Evolutionary conservation across 2,329 filamentous ascomycete species (phyloP).

Genomic region (Fusarium agapanthi): DNA sequence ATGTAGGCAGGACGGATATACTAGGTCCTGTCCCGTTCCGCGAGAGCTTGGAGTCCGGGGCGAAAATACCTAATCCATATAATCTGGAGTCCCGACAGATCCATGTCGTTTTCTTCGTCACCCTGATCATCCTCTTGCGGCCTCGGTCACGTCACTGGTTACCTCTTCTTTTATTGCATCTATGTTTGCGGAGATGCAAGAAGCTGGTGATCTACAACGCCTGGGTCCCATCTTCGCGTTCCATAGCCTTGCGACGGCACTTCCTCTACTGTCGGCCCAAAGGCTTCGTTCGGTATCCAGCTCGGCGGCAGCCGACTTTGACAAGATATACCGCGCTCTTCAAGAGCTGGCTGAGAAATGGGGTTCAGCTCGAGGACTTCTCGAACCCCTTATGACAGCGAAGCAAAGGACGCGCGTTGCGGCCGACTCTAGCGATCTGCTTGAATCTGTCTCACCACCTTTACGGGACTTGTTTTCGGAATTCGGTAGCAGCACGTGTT

Average conservation of each 20-base stretch:
- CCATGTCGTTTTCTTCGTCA: not conserved
- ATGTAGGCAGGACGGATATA: not conserved
- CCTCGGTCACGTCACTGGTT: not conserved
- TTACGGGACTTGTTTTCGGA: not conserved
- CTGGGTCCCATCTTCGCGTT: not conserved
- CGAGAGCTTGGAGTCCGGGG: not conserved
- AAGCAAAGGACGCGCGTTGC: not conserved
- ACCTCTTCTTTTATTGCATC: not conserved
- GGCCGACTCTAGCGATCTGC: not conserved
- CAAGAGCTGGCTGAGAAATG: not conserved
- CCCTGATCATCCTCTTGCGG: not conserved
- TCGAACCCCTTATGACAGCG: not conserved
- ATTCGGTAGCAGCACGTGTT: not conserved
- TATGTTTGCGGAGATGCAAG: not conserved
- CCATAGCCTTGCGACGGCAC: not conserved
- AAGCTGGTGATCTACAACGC: not conserved
- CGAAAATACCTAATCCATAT: not conserved
- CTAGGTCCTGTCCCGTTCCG: not conserved
- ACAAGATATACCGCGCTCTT: not conserved
- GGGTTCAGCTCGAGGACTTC: not conserved
- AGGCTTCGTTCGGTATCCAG: not conserved
- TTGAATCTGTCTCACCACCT: not conserved
- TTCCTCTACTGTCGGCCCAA: not conserved
- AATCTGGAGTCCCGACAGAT: not conserved
- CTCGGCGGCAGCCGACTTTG: not conserved